Conservation (phyloP, 306 rosid genomes). For the Hippophae gyantsensis region DNA sequence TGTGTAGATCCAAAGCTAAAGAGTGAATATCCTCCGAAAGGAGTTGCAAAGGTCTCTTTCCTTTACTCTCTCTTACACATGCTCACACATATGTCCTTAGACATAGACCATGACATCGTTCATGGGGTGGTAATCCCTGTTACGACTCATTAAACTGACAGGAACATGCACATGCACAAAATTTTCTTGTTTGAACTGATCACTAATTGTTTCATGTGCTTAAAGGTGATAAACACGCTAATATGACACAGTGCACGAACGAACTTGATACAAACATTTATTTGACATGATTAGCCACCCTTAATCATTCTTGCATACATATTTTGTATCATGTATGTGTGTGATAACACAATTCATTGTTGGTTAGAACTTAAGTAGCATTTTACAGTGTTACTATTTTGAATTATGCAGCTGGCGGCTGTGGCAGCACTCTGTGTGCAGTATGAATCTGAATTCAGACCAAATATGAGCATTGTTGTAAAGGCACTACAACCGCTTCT, state of each 20-base stretch:
- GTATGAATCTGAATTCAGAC: conserved; percentile 93
- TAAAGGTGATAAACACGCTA: too few species aligned
- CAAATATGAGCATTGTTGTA: conserved; percentile 95
- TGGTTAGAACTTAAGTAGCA: not conserved
- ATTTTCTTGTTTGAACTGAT: too few species aligned
- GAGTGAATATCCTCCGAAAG: conserved; percentile 94
- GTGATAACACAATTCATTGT: conserved; percentile 2
- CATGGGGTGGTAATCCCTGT: too few species aligned
- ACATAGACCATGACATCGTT: too few species aligned
- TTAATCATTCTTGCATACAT: not conserved
- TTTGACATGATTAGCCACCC: not conserved
- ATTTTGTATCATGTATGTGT: too few species aligned
- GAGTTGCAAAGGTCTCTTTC: conserved; percentile 76
- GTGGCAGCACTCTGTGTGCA: conserved; percentile 95
- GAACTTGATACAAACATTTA: too few species aligned
- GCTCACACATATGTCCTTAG: too few species aligned
- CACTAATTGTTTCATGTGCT: too few species aligned
- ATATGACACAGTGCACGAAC: too few species aligned
- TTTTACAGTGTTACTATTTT: conserved; percentile 16
- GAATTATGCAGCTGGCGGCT: conserved; percentile 70
- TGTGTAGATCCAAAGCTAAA: conserved; percentile 94
- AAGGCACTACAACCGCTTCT: conserved; percentile 96
- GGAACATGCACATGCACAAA: not conserved
- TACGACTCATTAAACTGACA: too few species aligned
- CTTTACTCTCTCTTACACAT: not conserved